Evolutionary conservation across 495 filamentous ascomycete species (phyloP).

Genomic region (Podospora fimiseda): DNA sequence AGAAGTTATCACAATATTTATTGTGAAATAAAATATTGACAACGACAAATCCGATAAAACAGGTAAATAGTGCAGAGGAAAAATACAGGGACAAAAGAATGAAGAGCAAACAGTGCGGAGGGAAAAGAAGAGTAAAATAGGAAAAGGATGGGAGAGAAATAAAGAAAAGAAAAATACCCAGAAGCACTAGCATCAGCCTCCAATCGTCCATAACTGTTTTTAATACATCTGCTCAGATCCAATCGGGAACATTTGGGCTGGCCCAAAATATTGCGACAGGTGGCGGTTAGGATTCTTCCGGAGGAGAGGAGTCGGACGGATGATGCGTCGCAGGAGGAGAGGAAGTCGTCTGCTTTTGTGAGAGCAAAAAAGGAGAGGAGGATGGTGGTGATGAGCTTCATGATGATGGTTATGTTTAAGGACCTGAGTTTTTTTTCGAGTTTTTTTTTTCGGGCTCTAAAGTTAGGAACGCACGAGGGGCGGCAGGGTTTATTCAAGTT

Average conservation of each 20-base stretch:
- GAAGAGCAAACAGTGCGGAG: too few relatives aligned
- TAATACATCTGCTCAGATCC: slow-evolving; percentile 22
- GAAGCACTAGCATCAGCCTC: slow-evolving; percentile 13
- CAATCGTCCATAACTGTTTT: slow-evolving; percentile 19
- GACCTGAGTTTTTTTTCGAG: too few relatives aligned
- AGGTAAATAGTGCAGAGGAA: too few relatives aligned
- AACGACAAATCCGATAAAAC: too few relatives aligned
- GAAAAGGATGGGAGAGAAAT: not conserved
- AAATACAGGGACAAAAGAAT: too few relatives aligned
- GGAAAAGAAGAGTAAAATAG: too few relatives aligned
- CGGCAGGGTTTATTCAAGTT: too few relatives aligned
- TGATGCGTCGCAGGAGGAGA: slow-evolving; percentile 12
- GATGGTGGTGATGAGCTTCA: slow-evolving; percentile 1
- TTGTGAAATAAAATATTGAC: too few relatives aligned
- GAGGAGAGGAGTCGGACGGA: slow-evolving; percentile 18
- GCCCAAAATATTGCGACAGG: slow-evolving; percentile 19
- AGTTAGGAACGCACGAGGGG: too few relatives aligned
- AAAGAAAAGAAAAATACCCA: slow-evolving; percentile 7
- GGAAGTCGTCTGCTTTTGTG: slow-evolving; percentile 14
- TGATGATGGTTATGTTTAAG: too few relatives aligned
- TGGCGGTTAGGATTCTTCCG: slow-evolving; percentile 19
- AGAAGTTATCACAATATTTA: too few relatives aligned
- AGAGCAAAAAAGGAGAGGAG: not conserved
- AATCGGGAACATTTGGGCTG: slow-evolving; percentile 16
- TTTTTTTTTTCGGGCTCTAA: too few relatives aligned